Evolutionary conservation across 768 basidiomycete genomes (phyloP).

Genomic region (Leccinum pellstonianum): DNA sequence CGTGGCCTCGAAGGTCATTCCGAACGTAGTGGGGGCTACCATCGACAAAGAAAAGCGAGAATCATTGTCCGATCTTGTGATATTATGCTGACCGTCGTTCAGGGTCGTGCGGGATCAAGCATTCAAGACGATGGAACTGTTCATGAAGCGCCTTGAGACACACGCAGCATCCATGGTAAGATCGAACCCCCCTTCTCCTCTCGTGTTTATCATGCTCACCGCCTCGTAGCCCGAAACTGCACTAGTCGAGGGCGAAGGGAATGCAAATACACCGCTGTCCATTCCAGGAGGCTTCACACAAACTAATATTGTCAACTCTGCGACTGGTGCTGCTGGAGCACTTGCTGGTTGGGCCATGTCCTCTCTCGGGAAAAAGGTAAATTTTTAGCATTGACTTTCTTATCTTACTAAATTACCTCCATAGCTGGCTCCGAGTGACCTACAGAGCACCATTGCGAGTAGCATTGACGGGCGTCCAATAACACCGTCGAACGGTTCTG

Average conservation of each 20-base stretch:
- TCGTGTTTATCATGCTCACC: background rate
- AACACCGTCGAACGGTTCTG: slow-evolving; percentile 32
- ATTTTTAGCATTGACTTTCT: background rate
- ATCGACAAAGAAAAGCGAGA: slow-evolving; percentile 92
- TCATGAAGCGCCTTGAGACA: slow-evolving; percentile 78
- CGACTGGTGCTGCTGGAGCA: slow-evolving; percentile 88
- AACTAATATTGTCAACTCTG: slow-evolving; percentile 67
- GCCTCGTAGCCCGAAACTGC: slow-evolving; percentile 55
- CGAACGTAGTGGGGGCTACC: slow-evolving; percentile 73
- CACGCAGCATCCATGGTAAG: slow-evolving; percentile 83
- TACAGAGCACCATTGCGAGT: slow-evolving; percentile 62
- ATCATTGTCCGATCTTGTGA: background rate
- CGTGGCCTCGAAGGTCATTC: slow-evolving; percentile 85
- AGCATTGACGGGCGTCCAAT: slow-evolving; percentile 42
- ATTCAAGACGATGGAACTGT: slow-evolving; percentile 88
- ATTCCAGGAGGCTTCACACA: slow-evolving; percentile 31
- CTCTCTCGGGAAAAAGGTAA: slow-evolving; percentile 79
- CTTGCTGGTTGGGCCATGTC: slow-evolving; percentile 97
- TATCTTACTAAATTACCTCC: background rate
- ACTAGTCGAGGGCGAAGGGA: slow-evolving; percentile 37
- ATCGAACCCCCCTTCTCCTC: slow-evolving; percentile 4
- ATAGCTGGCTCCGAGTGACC: slow-evolving; percentile 69
- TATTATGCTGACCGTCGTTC: background rate
- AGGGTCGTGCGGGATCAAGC: slow-evolving; percentile 95
- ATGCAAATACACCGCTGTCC: slow-evolving; percentile 29